Base-by-base conservation (phyloP, 2,329 filamentous ascomycete genomes). In the Aaosphaeria arxii region DNA sequence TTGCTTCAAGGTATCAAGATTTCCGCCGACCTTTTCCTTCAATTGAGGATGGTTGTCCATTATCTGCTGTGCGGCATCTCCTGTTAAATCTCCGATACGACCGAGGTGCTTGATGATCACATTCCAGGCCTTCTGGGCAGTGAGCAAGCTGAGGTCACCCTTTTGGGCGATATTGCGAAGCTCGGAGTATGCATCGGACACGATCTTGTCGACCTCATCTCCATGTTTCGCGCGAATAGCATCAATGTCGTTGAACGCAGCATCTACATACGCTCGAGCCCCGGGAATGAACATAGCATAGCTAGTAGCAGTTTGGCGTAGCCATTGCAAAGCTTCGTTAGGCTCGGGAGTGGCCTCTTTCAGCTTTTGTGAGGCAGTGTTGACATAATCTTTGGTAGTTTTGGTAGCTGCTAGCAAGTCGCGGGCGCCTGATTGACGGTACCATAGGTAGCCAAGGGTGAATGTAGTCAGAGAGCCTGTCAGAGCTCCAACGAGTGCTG, bases 241-340 rank as follows among this genome's bases (percentile, higher is more conserved):
- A 43, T 90, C 87, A 40, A 88, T 74, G 56, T 90, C 87, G 28
- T 86, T 75, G 69, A 91, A 91, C 0, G 81, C 82, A 1, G 76
- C 70, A 61, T 91, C 85, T 42, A 91, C 81, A 58, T 87, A 89
- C 42, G 76, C 71, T 30, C 80, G 79, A 2, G 84, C 87, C 9
- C 88, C 88, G 0, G 88, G 88, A 30, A 91, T 80, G 76, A 86
- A 88, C 3, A 74, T 75, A 2, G 86, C 85, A 61, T 91, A 91
- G 28, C 83, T 83, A 62, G 82, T 83, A 30, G 83, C 82, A 9
- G 85, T 83, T 48, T 83, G 74, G 59, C 83, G 83, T 51, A 91
- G 78, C 73, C 80, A 85, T 51, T 79, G 70, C 36, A 88, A 73
- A 1, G 86, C 85, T 66, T 88, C 78, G 53, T 87, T 85, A 11